phyloP scores from a whole-genome alignment of 176 grass and related monocot species.

The Musa troglodytarum region DNA sequence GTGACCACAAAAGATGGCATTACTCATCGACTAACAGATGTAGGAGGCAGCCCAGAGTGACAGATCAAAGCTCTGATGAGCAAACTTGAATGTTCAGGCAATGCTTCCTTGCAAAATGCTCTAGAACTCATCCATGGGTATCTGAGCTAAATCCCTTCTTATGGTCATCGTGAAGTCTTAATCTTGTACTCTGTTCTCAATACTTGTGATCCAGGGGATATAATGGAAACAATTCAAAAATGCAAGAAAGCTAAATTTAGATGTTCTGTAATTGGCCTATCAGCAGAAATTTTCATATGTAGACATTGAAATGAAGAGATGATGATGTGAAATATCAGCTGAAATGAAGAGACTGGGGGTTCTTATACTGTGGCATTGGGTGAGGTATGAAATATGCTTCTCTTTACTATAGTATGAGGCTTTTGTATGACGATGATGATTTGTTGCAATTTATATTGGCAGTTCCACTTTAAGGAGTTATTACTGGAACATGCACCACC shows the following conservation, averaged over 20 bases:
- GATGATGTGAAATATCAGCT: too few species aligned
- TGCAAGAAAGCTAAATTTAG: slow-evolving; percentile 85
- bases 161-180: slow-evolving; percentile 91
- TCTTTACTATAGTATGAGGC: neutral
- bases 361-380: slow-evolving; percentile 79
- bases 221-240: slow-evolving; percentile 71
- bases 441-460: slow-evolving; percentile 25
- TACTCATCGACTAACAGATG: slow-evolving; percentile 63
- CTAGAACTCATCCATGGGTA: slow-evolving; percentile 81
- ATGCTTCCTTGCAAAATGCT: slow-evolving; percentile 88
- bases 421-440: slow-evolving; percentile 5
- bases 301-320: slow-evolving; percentile 31
- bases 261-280: slow-evolving; percentile 74
- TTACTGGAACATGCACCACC: slow-evolving; percentile 84
- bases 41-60: slow-evolving; percentile 85
- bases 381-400: slow-evolving; percentile 35
- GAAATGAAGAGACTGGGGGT: slow-evolving; percentile 75
- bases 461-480: slow-evolving; percentile 90
- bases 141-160: slow-evolving; percentile 69
- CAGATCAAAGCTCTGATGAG: slow-evolving; percentile 84
- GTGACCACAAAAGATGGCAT: slow-evolving; percentile 75
- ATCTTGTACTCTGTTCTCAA: slow-evolving; percentile 81
- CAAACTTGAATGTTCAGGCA: slow-evolving; percentile 87
- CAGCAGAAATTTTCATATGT: slow-evolving; percentile 93
- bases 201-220: slow-evolving; percentile 79